A percentile compares a stretch with the other conserved stretches of the same genome.
These are phyloP conservation scores for Hymenoscyphus scutula DNA, from an alignment of 2,329 filamentous ascomycete genomes.

Conservation along the genomic window DNA sequence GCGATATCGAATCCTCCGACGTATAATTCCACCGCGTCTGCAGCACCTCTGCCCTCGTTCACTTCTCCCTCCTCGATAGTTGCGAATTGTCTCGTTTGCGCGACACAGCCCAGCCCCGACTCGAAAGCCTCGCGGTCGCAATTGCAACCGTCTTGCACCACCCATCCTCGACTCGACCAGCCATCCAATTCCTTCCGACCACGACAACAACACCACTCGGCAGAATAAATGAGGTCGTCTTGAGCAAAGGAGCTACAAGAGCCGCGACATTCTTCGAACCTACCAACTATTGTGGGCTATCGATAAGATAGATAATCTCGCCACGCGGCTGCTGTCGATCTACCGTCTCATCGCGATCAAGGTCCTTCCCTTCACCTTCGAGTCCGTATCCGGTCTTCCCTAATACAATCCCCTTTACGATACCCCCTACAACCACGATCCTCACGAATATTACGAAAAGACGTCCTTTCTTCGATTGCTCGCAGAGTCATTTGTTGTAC, in stretches of 20 bases:
- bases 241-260: constrained; percentile 10
- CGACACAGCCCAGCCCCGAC: constrained; percentile 9
- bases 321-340: constrained; percentile 5
- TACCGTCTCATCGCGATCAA: constrained; percentile 1
- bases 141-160: constrained; percentile 9
- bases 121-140: constrained; percentile 7
- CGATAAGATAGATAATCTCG: constrained; percentile 12
- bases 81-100: not conserved
- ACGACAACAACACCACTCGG: not conserved
- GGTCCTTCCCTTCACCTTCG: constrained; percentile 6
- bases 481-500: constrained; percentile 15
- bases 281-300: constrained; percentile 4
- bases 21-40: not conserved
- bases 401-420: not conserved
- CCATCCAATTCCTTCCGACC: not conserved
- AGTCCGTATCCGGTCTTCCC: not conserved
- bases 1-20: not conserved
- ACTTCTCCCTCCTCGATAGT: constrained; percentile 1
- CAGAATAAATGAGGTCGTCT: constrained; percentile 14
- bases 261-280: constrained; percentile 12
- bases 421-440: not conserved
- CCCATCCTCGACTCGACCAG: constrained; percentile 2
- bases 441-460: constrained; percentile 4
- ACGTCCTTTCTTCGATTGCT: constrained; percentile 6
- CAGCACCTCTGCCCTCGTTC: not conserved